These are phyloP conservation scores for Neoboletus subvelutipes DNA, from an alignment of 768 basidiomycete species.

Conservation along the genomic window DNA sequence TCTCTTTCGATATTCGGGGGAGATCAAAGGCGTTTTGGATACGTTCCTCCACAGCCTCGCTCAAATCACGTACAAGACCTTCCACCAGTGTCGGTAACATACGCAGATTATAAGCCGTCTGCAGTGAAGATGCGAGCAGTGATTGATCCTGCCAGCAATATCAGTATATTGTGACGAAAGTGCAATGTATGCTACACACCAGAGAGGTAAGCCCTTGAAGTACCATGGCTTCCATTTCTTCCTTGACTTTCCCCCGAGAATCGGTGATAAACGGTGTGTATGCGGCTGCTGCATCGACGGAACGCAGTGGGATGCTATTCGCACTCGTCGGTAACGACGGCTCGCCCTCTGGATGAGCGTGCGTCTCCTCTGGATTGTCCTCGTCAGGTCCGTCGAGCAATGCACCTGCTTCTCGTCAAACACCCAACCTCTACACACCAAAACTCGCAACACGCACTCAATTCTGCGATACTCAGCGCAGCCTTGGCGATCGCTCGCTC, in stretches of 20 bases:
- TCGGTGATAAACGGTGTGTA: constrained; percentile 73
- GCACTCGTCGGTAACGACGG: constrained; percentile 15
- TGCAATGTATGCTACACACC: constrained; percentile 43
- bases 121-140: constrained; percentile 87
- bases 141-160: constrained; percentile 70
- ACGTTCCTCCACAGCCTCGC: constrained; percentile 77
- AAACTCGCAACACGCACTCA: constrained; percentile 55
- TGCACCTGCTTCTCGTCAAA: constrained; percentile 38
- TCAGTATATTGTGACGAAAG: neutral
- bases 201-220: constrained; percentile 71
- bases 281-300: constrained; percentile 66
- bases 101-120: constrained; percentile 92
- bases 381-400: constrained; percentile 47
- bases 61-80: constrained; percentile 74
- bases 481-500: constrained; percentile 91
- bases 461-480: constrained; percentile 90
- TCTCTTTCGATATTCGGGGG: constrained; percentile 81
- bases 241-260: constrained; percentile 65
- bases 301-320: constrained; percentile 58
- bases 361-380: neutral
- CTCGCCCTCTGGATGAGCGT: constrained; percentile 6
- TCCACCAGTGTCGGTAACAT: constrained; percentile 82
- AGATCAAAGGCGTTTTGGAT: constrained; percentile 86
- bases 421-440: neutral
- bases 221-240: constrained; percentile 92